Conservation (phyloP, 495 filamentous ascomycete species). For the Aspergillus avenaceus region DNA sequence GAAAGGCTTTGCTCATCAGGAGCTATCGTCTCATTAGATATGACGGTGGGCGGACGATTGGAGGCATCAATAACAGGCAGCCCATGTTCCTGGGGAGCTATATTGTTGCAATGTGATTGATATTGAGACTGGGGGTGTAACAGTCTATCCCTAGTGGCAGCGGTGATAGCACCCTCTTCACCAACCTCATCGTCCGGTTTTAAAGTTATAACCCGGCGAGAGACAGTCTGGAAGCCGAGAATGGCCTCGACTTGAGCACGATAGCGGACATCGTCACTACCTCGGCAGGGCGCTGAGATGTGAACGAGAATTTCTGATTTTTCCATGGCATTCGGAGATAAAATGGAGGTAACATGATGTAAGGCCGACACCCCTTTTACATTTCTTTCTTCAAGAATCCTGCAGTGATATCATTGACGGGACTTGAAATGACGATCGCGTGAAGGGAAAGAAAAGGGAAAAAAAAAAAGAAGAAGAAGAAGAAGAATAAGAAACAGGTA, state of each 20-base stretch:
- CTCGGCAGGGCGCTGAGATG: conserved; percentile 58
- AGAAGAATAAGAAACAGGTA: background rate
- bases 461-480: background rate
- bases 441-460: background rate
- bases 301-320: conserved; percentile 63
- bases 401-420: background rate
- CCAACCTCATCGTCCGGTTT: background rate
- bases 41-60: background rate
- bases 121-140: background rate
- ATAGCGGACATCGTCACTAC: conserved; percentile 59
- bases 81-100: background rate
- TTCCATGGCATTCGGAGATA: conserved; percentile 8
- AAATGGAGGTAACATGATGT: conserved; percentile 2
- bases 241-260: conserved; percentile 58
- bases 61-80: background rate
- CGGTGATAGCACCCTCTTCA: background rate
- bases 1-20: background rate
- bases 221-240: conserved; percentile 49
- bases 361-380: background rate
- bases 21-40: background rate
- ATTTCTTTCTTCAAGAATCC: background rate
- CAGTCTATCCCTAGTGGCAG: background rate
- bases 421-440: background rate
- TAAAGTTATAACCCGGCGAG: conserved; percentile 21
- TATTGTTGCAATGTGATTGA: background rate